Conservation (phyloP, 352 stramenopile species). For the Phytopythium delawarense region DNA sequence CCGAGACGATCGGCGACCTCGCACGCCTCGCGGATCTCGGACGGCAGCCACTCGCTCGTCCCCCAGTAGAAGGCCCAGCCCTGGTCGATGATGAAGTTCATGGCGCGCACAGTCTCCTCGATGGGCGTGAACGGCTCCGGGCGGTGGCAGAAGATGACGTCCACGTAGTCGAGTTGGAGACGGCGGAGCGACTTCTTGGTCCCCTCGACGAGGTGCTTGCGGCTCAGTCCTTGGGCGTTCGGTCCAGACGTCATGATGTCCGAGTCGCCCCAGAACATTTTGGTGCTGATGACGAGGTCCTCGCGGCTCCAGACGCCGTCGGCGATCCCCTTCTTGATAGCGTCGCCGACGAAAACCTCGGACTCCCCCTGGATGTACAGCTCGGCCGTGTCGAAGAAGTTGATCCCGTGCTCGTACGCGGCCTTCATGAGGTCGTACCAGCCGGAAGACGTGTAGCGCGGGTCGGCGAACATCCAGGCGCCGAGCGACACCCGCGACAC, state of each 20-base stretch:
- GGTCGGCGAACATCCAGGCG: too few species aligned
- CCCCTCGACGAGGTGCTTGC: conserved; percentile 24
- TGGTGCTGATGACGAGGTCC: conserved; percentile 39
- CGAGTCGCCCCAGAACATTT: conserved; percentile 31
- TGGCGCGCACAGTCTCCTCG: conserved; percentile 37
- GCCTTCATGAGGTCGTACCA: conserved; percentile 28
- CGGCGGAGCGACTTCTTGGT: conserved; percentile 20
- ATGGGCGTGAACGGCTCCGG: conserved; percentile 29
- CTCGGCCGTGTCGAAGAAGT: conserved; percentile 33
- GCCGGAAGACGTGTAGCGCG: conserved; percentile 1
- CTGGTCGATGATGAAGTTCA: conserved; percentile 13
- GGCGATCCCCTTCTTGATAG: conserved; percentile 17
- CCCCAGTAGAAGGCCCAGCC: neutral
- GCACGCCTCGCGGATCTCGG: conserved; percentile 46
- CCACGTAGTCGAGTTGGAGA: conserved; percentile 23
- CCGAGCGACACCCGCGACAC: too few species aligned
- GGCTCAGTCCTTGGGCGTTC: conserved; percentile 16
- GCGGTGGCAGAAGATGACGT: conserved; percentile 46
- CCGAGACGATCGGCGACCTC: conserved; percentile 14
- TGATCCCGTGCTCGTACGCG: conserved; percentile 19
- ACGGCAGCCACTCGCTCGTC: conserved; percentile 42
- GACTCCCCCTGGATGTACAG: conserved; percentile 17
- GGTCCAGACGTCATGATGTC: too few species aligned
- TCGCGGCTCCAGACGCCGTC: conserved; percentile 11
- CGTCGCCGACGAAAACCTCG: conserved; percentile 19